Evolutionary conservation across 139 green algal species (phyloP).

Genomic region (Mychonastes homosphaera): DNA sequence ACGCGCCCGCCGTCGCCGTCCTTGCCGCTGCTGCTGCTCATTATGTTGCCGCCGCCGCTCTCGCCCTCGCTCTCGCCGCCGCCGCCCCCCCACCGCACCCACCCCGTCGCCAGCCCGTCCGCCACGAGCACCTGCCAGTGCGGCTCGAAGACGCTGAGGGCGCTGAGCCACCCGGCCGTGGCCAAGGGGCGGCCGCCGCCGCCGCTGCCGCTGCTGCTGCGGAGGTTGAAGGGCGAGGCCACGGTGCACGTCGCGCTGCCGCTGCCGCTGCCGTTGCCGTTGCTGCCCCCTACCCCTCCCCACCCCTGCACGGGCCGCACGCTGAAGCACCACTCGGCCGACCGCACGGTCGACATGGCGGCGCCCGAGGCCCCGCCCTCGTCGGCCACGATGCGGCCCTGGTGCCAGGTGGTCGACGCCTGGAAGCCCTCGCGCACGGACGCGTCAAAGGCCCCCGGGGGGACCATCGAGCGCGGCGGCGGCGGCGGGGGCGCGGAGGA

Average conservation of each 20-base stretch:
- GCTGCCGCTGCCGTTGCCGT: background rate
- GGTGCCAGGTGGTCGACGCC: slow-evolving; percentile 48
- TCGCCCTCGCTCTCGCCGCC: slow-evolving; percentile 50
- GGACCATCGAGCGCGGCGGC: background rate
- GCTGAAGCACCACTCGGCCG: slow-evolving; percentile 57
- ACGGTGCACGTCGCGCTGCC: slow-evolving; percentile 46
- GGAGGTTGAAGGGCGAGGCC: too few species aligned
- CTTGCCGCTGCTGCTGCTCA: too few species aligned
- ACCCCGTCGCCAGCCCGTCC: slow-evolving; percentile 69
- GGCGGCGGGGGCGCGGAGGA: background rate
- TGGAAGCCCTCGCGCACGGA: slow-evolving; percentile 66
- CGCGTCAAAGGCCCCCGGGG: slow-evolving; percentile 43
- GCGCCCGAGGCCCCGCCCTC: slow-evolving; percentile 26
- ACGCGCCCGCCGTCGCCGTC: too few species aligned
- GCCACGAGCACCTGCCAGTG: slow-evolving; percentile 96
- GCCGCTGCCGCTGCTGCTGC: background rate
- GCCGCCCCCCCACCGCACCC: slow-evolving; percentile 76
- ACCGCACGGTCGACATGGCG: slow-evolving; percentile 23
- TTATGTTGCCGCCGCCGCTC: background rate
- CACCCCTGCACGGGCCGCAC: slow-evolving; percentile 61
- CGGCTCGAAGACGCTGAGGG: slow-evolving; percentile 90
- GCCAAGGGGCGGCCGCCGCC: slow-evolving; percentile 35
- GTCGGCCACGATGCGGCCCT: slow-evolving; percentile 44
- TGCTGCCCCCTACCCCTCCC: slow-evolving; percentile 36
- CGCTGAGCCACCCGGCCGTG: slow-evolving; percentile 87